Percentiles rank a stretch among this genome's conserved stretches.
Conservation (phyloP, 352 stramenopile genomes). For the Blastocystis sp. region DNA sequence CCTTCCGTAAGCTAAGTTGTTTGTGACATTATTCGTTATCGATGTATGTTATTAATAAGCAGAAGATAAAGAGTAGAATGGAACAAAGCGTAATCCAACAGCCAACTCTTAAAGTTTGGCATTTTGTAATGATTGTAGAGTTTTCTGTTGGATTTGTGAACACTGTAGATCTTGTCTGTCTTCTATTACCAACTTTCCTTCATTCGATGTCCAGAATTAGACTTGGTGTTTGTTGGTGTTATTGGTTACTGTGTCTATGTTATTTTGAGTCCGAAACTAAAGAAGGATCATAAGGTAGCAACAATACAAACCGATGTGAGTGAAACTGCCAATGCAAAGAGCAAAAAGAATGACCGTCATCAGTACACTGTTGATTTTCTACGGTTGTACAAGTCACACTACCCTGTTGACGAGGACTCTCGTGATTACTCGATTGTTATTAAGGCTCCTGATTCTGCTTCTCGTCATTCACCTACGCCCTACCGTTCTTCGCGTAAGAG, state of each 20-base stretch:
- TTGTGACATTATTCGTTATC: background rate
- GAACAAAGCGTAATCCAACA: background rate
- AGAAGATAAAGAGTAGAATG: slow-evolving; percentile 28
- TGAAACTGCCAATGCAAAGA: background rate
- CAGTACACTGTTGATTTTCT: slow-evolving; percentile 29
- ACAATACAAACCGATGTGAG: background rate
- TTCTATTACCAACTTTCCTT: slow-evolving; percentile 50
- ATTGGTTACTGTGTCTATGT: slow-evolving; percentile 53
- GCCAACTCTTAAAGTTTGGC: slow-evolving; percentile 10
- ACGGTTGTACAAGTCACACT: background rate
- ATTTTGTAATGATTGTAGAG: slow-evolving; percentile 40
- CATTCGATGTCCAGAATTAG: slow-evolving; percentile 46
- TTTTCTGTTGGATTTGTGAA: background rate
- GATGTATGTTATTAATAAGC: background rate
- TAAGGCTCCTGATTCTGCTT: background rate
- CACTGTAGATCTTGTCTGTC: slow-evolving; percentile 18
- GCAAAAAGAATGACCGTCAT: background rate
- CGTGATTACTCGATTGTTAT: slow-evolving; percentile 5
- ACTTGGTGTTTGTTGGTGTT: slow-evolving; percentile 8
- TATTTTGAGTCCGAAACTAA: background rate
- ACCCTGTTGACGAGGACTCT: background rate
- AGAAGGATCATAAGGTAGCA: background rate
- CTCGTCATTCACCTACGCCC: background rate
- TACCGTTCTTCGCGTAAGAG: background rate
- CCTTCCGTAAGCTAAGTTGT: too few species aligned